phyloP scores from a whole-genome alignment of 2,329 filamentous ascomycete genomes.

The Colletotrichum musae region DNA sequence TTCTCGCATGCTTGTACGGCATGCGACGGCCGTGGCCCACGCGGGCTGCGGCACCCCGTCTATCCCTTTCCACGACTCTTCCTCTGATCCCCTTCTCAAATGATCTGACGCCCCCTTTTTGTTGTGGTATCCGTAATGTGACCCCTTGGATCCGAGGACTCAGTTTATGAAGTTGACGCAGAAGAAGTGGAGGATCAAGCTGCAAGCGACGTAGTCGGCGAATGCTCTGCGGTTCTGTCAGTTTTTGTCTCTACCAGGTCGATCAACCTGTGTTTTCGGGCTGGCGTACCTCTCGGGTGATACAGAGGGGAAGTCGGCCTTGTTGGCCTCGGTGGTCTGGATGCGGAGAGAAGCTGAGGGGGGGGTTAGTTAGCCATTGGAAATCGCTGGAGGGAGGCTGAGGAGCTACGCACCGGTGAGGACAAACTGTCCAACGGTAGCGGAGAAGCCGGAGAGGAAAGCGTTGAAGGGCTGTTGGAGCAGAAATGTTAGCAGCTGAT shows the following conservation, averaged over 20 bases:
- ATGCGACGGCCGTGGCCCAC: not conserved
- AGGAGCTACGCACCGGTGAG: slow-evolving; percentile 78
- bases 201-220: slow-evolving; percentile 95
- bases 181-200: slow-evolving; percentile 97
- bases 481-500: slow-evolving; percentile 42
- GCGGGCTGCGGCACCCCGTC: not conserved
- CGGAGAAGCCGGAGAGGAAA: slow-evolving; percentile 94
- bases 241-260: not conserved
- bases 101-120: not conserved
- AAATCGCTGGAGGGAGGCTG: slow-evolving; percentile 35
- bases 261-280: not conserved
- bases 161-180: slow-evolving; percentile 99
- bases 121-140: slow-evolving; percentile 32
- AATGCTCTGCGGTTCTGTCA: slow-evolving; percentile 77
- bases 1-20: slow-evolving; percentile 4
- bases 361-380: slow-evolving; percentile 7
- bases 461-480: slow-evolving; percentile 92
- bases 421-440: slow-evolving; percentile 97
- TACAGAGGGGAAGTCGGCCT: slow-evolving; percentile 80
- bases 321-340: slow-evolving; percentile 89
- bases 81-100: not conserved
- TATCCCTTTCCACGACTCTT: not conserved
- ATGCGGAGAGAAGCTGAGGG: slow-evolving; percentile 81
- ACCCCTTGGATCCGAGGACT: slow-evolving; percentile 41
- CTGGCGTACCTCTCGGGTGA: slow-evolving; percentile 81